These are phyloP conservation scores for Thelephora terrestris DNA, from an alignment of 1,284 basidiomycete genomes.

Conservation along the genomic window DNA sequence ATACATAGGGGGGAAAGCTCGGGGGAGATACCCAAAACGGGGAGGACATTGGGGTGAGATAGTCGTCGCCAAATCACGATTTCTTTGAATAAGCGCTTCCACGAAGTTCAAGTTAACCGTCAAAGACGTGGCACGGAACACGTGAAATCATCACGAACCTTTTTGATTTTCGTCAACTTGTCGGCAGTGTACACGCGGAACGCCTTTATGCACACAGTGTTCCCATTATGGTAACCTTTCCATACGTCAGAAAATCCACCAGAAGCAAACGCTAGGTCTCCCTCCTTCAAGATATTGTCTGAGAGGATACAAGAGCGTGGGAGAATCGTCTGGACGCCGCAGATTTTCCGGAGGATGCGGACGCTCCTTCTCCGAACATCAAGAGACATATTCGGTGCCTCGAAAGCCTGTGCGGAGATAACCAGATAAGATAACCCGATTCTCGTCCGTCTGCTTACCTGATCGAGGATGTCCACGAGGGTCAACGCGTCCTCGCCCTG, in stretches of 20 bases:
- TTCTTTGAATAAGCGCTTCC: slow-evolving; percentile 3
- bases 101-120: neutral
- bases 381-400: too few relatives aligned
- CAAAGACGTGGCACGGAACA: neutral
- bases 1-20: slow-evolving; percentile 7
- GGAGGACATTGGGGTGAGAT: slow-evolving; percentile 6
- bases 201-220: slow-evolving; percentile 8
- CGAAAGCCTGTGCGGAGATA: too few relatives aligned
- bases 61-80: slow-evolving; percentile 7
- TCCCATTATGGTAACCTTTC: slow-evolving; percentile 3
- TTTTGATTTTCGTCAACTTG: neutral
- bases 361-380: neutral
- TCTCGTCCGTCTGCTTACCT: too few relatives aligned
- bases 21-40: slow-evolving; percentile 6
- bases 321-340: neutral
- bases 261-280: slow-evolving; percentile 1
- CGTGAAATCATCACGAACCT: neutral
- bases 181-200: slow-evolving; percentile 2
- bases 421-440: too few relatives aligned
- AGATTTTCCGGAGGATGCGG: neutral
- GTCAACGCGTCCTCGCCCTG: too few relatives aligned
- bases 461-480: too few relatives aligned
- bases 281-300: neutral
- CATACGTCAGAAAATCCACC: slow-evolving; percentile 11
- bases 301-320: neutral